Evolutionary conservation across 139 green algal species (phyloP).

Genomic region (Mesostigma viride): DNA sequence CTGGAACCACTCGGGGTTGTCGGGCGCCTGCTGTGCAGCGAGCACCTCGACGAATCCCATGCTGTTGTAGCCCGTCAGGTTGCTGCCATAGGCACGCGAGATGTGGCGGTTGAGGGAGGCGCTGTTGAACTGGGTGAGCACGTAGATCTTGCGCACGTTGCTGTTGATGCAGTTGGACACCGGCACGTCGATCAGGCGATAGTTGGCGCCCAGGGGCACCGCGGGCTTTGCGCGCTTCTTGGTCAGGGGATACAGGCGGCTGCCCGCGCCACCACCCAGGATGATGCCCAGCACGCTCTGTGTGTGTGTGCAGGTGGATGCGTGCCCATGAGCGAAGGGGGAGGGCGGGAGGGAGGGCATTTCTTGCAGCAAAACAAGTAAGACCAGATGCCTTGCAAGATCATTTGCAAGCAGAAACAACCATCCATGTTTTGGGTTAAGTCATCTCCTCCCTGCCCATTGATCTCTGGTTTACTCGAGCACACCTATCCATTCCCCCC

Average conservation of each 20-base stretch:
- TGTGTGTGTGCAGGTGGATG: too few relatives aligned
- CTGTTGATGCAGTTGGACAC: slow-evolving; percentile 99
- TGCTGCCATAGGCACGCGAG: slow-evolving; percentile 90
- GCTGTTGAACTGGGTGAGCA: slow-evolving; percentile 99
- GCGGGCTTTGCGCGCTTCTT: slow-evolving; percentile 99
- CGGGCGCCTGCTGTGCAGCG: slow-evolving; percentile 79
- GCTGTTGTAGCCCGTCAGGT: slow-evolving; percentile 55
- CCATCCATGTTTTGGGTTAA: too few relatives aligned
- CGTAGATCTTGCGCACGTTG: slow-evolving; percentile 98
- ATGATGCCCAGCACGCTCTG: slow-evolving; percentile 96
- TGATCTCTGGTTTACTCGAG: too few relatives aligned
- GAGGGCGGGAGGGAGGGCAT: too few relatives aligned
- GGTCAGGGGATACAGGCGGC: slow-evolving; percentile 92
- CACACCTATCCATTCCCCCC: too few relatives aligned
- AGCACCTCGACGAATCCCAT: slow-evolving; percentile 98
- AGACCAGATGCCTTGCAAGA: too few relatives aligned
- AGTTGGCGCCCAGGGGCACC: slow-evolving; percentile 96
- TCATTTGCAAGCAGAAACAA: too few relatives aligned
- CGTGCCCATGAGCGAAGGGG: too few relatives aligned
- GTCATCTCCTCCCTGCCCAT: too few relatives aligned
- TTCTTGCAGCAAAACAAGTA: too few relatives aligned
- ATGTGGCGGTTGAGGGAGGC: slow-evolving; percentile 97
- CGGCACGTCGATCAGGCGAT: slow-evolving; percentile 98
- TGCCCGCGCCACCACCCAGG: slow-evolving; percentile 89
- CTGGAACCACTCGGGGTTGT: slow-evolving; percentile 90